phyloP scores from a whole-genome alignment of 257 asterid genomes.

The Craterostigma plantagineum region DNA sequence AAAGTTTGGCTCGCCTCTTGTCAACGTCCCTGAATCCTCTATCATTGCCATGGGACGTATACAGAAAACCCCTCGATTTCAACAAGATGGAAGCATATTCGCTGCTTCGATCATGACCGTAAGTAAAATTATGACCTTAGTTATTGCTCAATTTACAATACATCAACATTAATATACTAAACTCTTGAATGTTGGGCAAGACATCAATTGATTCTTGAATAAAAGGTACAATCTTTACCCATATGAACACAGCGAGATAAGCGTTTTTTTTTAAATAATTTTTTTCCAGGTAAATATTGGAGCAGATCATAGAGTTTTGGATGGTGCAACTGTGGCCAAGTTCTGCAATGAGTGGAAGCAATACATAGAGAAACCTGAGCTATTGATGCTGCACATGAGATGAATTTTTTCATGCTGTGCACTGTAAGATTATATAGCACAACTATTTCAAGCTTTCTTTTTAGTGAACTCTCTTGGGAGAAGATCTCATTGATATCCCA shows the following conservation, averaged over 20 bases:
- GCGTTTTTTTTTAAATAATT: background rate
- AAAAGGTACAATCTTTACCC: no score
- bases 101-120: conserved; percentile 72
- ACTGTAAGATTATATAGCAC: no score
- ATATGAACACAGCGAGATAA: no score
- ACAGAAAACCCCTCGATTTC: conserved; percentile 53
- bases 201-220: no score
- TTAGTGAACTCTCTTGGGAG: no score
- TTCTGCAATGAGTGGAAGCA: conserved; percentile 92
- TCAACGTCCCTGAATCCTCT: conserved; percentile 73
- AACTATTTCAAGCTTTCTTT: no score
- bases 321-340: conserved; percentile 82
- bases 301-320: conserved; percentile 85
- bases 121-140: conserved; percentile 13
- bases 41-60: conserved; percentile 87
- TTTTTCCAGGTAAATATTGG: conserved; percentile 56
- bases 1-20: conserved; percentile 79
- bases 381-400: conserved; percentile 58
- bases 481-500: no score
- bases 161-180: background rate
- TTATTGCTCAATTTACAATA: background rate
- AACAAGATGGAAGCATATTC: conserved; percentile 39
- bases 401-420: no score
- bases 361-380: conserved; percentile 72
- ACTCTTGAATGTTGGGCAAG: no score